A percentile compares a stretch with the other conserved stretches of the same genome.
phyloP scores from a whole-genome alignment of 2,329 filamentous ascomycete genomes.

The Hypoxylon sp. region DNA sequence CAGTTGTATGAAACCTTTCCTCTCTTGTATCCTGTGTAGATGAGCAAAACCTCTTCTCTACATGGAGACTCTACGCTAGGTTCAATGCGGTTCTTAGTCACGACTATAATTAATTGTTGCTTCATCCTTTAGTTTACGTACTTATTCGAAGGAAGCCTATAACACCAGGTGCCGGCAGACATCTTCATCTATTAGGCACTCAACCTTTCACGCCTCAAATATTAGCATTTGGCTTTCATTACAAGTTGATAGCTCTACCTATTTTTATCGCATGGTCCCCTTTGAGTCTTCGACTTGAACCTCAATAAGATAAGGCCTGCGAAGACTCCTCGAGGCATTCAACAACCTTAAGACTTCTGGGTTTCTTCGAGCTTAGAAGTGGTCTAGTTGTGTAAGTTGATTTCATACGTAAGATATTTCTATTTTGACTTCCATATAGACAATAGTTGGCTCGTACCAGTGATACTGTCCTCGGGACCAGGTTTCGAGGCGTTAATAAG shows the following conservation, averaged over 20 bases:
- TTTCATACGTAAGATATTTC: background rate
- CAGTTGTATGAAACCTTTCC: background rate
- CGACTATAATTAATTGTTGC: background rate
- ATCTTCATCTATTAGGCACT: background rate
- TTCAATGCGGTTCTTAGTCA: background rate
- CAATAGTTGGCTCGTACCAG: constrained; percentile 1
- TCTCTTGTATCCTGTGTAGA: constrained; percentile 18
- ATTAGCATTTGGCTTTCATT: background rate
- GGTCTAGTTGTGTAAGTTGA: constrained; percentile 21
- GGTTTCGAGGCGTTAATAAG: background rate
- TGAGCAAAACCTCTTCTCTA: background rate
- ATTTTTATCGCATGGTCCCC: background rate
- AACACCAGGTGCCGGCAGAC: background rate
- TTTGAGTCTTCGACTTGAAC: background rate
- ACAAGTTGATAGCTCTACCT: constrained; percentile 1
- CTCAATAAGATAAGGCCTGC: background rate
- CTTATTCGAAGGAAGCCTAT: background rate
- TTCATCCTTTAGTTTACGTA: background rate
- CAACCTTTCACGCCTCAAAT: background rate
- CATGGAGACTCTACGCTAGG: constrained; percentile 1
- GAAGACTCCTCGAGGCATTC: background rate
- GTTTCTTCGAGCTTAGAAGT: background rate
- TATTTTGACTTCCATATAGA: background rate
- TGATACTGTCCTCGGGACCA: background rate
- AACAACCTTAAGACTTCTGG: background rate